Evolutionary conservation across 768 basidiomycete species (phyloP), one percentile per base, ranked within the genome.

Genomic region (Pisolithus microcarpus): DNA sequence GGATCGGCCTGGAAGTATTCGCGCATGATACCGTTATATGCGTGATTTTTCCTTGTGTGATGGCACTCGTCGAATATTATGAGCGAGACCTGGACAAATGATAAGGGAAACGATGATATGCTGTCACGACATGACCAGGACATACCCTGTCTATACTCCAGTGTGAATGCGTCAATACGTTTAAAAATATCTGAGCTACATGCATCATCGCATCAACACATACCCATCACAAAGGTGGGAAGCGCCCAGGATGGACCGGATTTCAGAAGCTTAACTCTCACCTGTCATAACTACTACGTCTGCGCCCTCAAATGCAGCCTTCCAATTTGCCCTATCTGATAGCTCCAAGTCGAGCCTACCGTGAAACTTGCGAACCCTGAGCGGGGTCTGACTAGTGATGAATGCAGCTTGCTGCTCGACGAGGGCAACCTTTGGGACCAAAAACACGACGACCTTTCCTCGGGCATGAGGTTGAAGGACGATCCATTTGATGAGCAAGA

Each of bases 231-330:
- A 21, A 15, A 46, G n/a, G 26, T 21, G 7, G 31, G 36, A 46
- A 11, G 30, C 16, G 30, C 18, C 31, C 18, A 11, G 18, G 43
- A 37, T 7, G 30, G 5, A 18, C n/a, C 39, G 19, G 21, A 43
- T 16, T 19, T 49, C 36, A 37, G 45, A 56, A 38, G 6, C 37
- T 30, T 7, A 2, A 26, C 16, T 57, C 70, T 50, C 65, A 89
- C 87, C 81, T 10, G 92, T 93, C 82, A 91, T 87, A 2, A 95
- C 88, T 50, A 91, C 75, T 7, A 92, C 84, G 63, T 92, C 88
- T 38, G 80, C 69, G 6, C 70, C 65, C 51, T 76, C 70, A 46
- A 93, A 80, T 50, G 82, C 76, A 36, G 70, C 71, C 57, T 68
- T 73, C 91, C 90, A 93, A 45, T 75, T 75, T 11, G 59, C 58